Evolutionary conservation across 2,329 filamentous ascomycete species (phyloP).

Genomic region (Penicillium thymicola): DNA sequence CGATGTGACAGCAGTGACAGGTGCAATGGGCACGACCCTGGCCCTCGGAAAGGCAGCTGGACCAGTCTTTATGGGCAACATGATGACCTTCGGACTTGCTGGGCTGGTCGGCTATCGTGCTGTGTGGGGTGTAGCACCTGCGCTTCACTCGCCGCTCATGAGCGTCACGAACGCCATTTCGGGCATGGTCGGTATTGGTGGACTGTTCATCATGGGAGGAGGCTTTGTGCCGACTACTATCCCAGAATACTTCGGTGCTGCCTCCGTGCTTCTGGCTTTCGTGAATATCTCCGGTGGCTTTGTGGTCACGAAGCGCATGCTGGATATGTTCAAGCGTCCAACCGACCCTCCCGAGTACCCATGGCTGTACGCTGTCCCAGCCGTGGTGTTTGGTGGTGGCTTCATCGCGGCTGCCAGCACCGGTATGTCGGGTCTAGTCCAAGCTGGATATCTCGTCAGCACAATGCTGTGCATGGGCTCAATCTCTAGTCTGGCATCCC

Average conservation of each 20-base stretch:
- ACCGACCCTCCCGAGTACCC: conserved; percentile 86
- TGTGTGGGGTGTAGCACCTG: conserved; percentile 81
- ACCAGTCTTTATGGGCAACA: conserved; percentile 82
- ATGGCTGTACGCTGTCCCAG: conserved; percentile 80
- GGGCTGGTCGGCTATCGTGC: conserved; percentile 84
- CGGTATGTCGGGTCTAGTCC: conserved; percentile 77
- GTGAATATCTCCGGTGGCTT: conserved; percentile 88
- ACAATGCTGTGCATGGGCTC: conserved; percentile 83
- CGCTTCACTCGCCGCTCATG: conserved; percentile 85
- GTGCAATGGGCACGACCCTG: conserved; percentile 71
- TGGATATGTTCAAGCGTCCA: conserved; percentile 84
- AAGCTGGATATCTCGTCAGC: conserved; percentile 82
- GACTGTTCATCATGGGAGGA: conserved; percentile 83
- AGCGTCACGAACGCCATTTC: conserved; percentile 91
- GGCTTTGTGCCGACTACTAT: conserved; percentile 74
- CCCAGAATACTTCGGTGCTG: conserved; percentile 72
- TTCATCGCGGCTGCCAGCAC: conserved; percentile 77
- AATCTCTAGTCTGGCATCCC: conserved; percentile 75
- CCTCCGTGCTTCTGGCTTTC: conserved; percentile 79
- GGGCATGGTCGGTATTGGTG: conserved; percentile 84
- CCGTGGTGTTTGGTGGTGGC: conserved; percentile 72
- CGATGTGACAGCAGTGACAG: conserved; percentile 71
- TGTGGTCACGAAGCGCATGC: conserved; percentile 87
- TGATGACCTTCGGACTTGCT: conserved; percentile 79
- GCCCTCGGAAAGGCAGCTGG: conserved; percentile 77